Evolutionary conservation across 371 early-diverging fungal genomes (phyloP), one percentile per base, ranked within the genome.

Genomic region (Mortierella sp.): DNA sequence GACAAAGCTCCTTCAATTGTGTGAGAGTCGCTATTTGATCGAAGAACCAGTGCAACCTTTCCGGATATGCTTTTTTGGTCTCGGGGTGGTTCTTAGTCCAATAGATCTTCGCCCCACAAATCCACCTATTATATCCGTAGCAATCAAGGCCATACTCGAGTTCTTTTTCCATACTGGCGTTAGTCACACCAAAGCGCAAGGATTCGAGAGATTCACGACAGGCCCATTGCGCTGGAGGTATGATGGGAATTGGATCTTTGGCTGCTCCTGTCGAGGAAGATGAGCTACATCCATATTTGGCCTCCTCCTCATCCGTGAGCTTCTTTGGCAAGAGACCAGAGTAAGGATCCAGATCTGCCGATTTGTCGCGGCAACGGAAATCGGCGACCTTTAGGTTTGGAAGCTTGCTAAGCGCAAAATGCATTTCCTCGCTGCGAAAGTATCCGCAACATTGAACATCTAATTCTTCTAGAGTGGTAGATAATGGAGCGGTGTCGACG

Each of bases 21-120:
- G 40, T 50, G 6, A 72, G 22, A 0, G 9, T 11, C 0, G 61
- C 60, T 15, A 72, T n/a, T 11, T 53, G 55, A 43, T 66, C 33
- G 41, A 40, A 72, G n/a, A 72, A 50, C 72, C 72, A 72, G 33
- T 32, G 15, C 0, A 63, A 48, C n/a, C 22, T 22, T 1, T 62
- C 70, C 11, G 70, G 58, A 38, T 43, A 63, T 15, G 11, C 6
- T 38, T 33, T 38, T 16, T 28, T 28, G 19, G 55, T 32, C 28
- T 28, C 22, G 11, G 55, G 28, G 32, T 55, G 55, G 15, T 55
- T 7, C 19, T 16, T 28, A 16, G 28, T 10, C 55, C 55, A 55
- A 15, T 55, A 55, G 1, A 19, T 55, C 22, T 32, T 13, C 7
- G 55, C 55, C 0, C 55, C 55, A 28, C 9, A 11, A 8, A 55